Evolutionary conservation across 2,329 filamentous ascomycete genomes (phyloP).

Genomic region (Alternaria arbusti): DNA sequence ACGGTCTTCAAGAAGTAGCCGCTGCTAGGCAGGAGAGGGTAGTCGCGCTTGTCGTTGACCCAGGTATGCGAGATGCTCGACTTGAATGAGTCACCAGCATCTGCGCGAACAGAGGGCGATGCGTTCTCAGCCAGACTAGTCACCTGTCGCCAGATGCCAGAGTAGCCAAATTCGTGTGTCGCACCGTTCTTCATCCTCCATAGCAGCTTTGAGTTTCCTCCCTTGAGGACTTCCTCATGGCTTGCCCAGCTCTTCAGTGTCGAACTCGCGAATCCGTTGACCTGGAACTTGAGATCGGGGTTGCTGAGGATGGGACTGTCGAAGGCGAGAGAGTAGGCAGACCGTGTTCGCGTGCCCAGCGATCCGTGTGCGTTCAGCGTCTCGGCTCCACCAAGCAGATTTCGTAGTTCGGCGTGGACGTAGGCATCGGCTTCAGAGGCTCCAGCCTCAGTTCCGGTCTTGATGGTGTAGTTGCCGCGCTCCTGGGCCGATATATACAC

Average conservation of each 20-base stretch:
- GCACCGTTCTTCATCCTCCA: conserved; percentile 72
- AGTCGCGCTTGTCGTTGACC: conserved; percentile 80
- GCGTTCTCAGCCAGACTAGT: conserved; percentile 78
- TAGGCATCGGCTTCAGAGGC: conserved; percentile 95
- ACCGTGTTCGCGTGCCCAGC: conserved; percentile 86
- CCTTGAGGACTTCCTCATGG: conserved; percentile 87
- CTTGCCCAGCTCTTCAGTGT: conserved; percentile 92
- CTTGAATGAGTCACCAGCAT: conserved; percentile 91
- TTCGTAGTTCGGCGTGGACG: conserved; percentile 83
- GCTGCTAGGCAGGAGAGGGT: conserved; percentile 79
- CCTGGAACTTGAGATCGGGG: conserved; percentile 77
- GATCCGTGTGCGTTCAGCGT: conserved; percentile 86
- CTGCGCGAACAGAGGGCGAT: conserved; percentile 78
- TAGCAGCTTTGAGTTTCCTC: conserved; percentile 75
- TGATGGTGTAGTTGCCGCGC: conserved; percentile 81
- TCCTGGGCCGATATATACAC: conserved; percentile 80
- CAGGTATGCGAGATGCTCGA: conserved; percentile 84
- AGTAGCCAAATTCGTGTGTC: conserved; percentile 80
- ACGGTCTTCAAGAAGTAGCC: conserved; percentile 82
- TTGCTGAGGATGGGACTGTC: conserved; percentile 84
- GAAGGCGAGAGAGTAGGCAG: conserved; percentile 86
- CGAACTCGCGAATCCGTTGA: conserved; percentile 82
- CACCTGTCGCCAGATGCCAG: conserved; percentile 84
- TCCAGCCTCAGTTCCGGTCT: conserved; percentile 93
- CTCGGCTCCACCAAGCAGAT: conserved; percentile 94